Base-by-base conservation (phyloP, 2,329 filamentous ascomycete genomes). In the Pseudopithomyces maydicus region DNA sequence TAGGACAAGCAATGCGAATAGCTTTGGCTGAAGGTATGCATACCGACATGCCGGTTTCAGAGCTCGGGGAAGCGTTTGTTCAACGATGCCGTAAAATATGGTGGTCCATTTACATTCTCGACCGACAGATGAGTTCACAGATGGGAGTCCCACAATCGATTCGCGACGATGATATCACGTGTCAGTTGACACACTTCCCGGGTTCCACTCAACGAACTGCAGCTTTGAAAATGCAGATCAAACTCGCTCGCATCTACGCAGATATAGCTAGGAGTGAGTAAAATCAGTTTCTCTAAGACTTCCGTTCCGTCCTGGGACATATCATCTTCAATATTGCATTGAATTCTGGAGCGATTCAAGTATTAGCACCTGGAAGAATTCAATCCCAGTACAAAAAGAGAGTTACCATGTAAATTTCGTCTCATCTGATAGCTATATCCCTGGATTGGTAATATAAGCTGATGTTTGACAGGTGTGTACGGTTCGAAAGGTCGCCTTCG, bases 101-200 rank as follows among this genome's bases (percentile, higher is more conserved):
- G 81, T 85, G 82, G 82, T 84, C 83, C 0, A 74, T 83, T 0
- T 84, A 83, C 39, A 74, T 84, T 1, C 67, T 85, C 1, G 82
- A 85, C 52, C 76, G 82, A 2, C 78, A 84, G 59, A 82, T 84
- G 77, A 82, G 81, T 1, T 82, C 81, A 0, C 59, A 84, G 2
- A 82, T 84, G 79, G 83, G 83, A 0, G 58, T 83, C 0, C 82
- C 83, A 0, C 77, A 80, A 44, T 79, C 80, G 0, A 74, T 85
- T 1, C 72, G 74, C 19, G 81, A 84, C 38, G 78, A 83, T n/a
- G 80, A 85, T 41, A 77, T 86, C 0, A 75, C 79, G 7, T 78
- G 80, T 0, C 73, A 75, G 5, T 73, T 82, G 6, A 80, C 84
- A 1, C 70, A 70, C 8, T 83, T 80, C 20, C 64, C 74, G 1